Percentiles rank a stretch among this genome's conserved stretches.
phyloP scores from a whole-genome alignment of 2,329 filamentous ascomycete genomes.

The Phialophora chinensis region DNA sequence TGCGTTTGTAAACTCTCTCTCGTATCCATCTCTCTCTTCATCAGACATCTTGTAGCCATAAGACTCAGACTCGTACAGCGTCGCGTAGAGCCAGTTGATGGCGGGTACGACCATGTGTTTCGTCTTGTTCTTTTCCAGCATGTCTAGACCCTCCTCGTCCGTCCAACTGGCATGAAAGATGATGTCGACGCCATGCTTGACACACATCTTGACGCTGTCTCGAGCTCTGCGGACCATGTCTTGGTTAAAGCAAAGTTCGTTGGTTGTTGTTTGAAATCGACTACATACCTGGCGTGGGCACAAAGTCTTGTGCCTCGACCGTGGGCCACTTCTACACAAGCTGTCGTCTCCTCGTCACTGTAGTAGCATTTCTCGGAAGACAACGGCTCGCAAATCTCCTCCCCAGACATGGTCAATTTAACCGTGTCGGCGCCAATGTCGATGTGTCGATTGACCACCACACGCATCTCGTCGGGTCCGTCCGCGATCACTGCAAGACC shows the following conservation, averaged over 20 bases:
- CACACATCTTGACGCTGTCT: constrained; percentile 53
- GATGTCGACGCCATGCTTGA: constrained; percentile 54
- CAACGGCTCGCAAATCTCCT: constrained; percentile 41
- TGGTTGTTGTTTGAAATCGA: neutral
- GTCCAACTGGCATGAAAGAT: constrained; percentile 57
- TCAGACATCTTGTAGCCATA: constrained; percentile 52
- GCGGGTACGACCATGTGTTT: constrained; percentile 52
- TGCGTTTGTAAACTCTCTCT: constrained; percentile 50
- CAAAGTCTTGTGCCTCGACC: constrained; percentile 45
- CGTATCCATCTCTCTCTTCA: constrained; percentile 54
- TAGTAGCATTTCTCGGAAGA: constrained; percentile 55
- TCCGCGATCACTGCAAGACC: constrained; percentile 51
- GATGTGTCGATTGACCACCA: constrained; percentile 47
- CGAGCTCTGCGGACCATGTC: constrained; percentile 45
- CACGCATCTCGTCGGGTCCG: constrained; percentile 50
- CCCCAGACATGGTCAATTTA: constrained; percentile 53
- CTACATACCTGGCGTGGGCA: constrained; percentile 47
- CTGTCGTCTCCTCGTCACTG: constrained; percentile 53
- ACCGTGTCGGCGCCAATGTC: constrained; percentile 52
- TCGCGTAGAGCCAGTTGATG: constrained; percentile 53
- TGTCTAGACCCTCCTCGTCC: constrained; percentile 47
- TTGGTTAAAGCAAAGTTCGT: neutral
- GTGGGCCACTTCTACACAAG: constrained; percentile 57
- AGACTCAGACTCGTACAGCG: constrained; percentile 46
- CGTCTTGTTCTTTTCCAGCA: constrained; percentile 48